A percentile compares a stretch with the other conserved stretches of the same genome.
phyloP scores from a whole-genome alignment of 1,284 basidiomycete species.

The Lentinula novae-zelandiae region DNA sequence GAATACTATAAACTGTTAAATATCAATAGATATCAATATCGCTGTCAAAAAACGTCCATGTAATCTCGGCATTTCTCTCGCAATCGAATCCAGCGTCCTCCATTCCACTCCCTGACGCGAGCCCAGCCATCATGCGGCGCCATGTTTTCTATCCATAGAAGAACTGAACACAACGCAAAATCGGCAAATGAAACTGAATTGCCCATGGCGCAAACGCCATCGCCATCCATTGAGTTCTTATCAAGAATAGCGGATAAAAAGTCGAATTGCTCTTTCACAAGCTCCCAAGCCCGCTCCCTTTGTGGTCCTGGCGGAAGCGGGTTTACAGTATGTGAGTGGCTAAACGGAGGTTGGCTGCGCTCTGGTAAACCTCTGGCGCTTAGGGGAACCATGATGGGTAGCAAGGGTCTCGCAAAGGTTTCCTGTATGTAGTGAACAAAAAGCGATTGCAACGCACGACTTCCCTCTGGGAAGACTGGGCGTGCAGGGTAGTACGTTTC shows the following conservation, averaged over 20 bases:
- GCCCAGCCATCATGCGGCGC: slow-evolving; percentile 66
- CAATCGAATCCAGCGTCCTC: slow-evolving; percentile 56
- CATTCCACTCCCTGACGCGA: slow-evolving; percentile 58
- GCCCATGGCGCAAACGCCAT: slow-evolving; percentile 64
- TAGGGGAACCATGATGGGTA: slow-evolving; percentile 66
- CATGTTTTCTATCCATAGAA: slow-evolving; percentile 68
- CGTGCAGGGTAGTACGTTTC: slow-evolving; percentile 64
- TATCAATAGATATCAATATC: neutral
- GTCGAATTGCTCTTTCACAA: slow-evolving; percentile 61
- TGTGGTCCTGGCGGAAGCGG: slow-evolving; percentile 37
- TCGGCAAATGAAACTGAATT: slow-evolving; percentile 65
- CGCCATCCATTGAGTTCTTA: slow-evolving; percentile 56
- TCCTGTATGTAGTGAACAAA: slow-evolving; percentile 71
- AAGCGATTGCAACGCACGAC: slow-evolving; percentile 59
- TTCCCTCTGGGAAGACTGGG: slow-evolving; percentile 64
- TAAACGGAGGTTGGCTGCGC: slow-evolving; percentile 52
- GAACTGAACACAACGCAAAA: slow-evolving; percentile 63
- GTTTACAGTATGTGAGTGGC: slow-evolving; percentile 17
- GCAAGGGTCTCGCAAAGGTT: slow-evolving; percentile 59
- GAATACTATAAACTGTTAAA: neutral
- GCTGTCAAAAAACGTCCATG: slow-evolving; percentile 44
- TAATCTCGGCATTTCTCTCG: slow-evolving; percentile 56
- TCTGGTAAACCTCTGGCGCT: slow-evolving; percentile 57
- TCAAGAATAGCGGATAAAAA: slow-evolving; percentile 59
- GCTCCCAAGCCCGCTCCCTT: slow-evolving; percentile 59